A percentile compares a stretch with the other conserved stretches of the same genome.
These are phyloP conservation scores for Nitzschia sp. DNA, from an alignment of 108 stramenopile species.

Conservation along the genomic window DNA sequence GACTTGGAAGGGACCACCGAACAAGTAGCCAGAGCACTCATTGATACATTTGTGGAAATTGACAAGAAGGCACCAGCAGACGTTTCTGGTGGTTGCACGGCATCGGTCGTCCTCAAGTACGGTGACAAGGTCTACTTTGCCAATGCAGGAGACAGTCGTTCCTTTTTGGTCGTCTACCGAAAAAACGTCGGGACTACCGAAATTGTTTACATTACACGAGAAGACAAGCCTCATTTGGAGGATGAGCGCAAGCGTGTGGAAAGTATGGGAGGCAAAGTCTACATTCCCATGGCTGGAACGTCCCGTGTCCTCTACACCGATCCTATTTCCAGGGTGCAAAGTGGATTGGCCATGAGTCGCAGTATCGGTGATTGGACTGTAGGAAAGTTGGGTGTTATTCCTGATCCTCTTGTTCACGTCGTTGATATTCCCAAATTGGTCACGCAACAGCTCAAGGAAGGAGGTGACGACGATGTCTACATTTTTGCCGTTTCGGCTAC, in stretches of 20 bases:
- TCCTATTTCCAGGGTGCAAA: conserved; percentile 64
- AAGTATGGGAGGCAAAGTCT: conserved; percentile 66
- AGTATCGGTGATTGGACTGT: conserved; percentile 80
- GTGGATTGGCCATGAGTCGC: conserved; percentile 77
- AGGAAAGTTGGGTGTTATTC: conserved; percentile 68
- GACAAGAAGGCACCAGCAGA: conserved; percentile 68
- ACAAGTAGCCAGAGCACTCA: conserved; percentile 18
- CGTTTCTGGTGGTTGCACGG: conserved; percentile 73
- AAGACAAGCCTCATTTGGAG: conserved; percentile 69
- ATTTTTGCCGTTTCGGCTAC: conserved; percentile 80
- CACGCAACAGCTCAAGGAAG: conserved; percentile 1
- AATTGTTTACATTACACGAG: conserved; percentile 69
- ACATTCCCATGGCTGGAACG: conserved; percentile 50
- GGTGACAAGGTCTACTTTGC: conserved; percentile 68
- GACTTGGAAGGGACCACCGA: conserved; percentile 4
- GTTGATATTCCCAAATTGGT: conserved; percentile 51
- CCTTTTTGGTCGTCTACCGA: conserved; percentile 70
- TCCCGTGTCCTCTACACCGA: conserved; percentile 70
- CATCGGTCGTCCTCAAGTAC: conserved; percentile 61
- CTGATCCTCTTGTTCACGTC: conserved; percentile 73
- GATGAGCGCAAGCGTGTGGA: conserved; percentile 70
- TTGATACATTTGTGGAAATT: conserved; percentile 43
- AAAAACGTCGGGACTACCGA: conserved; percentile 16
- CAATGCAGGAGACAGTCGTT: conserved; percentile 77
- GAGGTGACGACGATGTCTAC: conserved; percentile 46